A percentile compares a stretch with the other conserved stretches of the same genome.
These are phyloP conservation scores for Solanum pennellii DNA, from an alignment of 257 asterid genomes.

Conservation along the genomic window DNA sequence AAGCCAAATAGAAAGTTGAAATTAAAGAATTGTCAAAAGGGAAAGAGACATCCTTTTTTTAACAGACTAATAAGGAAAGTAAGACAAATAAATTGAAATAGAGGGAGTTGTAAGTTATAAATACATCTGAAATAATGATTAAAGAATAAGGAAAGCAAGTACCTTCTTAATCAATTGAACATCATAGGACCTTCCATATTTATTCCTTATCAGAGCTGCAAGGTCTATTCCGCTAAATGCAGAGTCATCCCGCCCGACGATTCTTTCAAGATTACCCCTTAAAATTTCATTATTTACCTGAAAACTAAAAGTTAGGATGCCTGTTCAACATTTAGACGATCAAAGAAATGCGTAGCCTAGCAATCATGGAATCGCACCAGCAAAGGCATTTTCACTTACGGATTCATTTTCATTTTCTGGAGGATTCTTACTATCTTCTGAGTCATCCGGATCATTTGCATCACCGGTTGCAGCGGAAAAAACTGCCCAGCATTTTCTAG, in stretches of 20 bases:
- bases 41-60: background rate
- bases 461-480: conserved; percentile 40
- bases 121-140: background rate
- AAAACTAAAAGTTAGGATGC: conserved; percentile 12
- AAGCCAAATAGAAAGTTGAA: background rate
- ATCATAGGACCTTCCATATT: conserved; percentile 88
- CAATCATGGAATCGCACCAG: background rate
- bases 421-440: conserved; percentile 23
- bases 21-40: background rate
- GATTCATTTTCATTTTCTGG: conserved; percentile 26
- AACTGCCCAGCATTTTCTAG: conserved; percentile 21
- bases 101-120: background rate
- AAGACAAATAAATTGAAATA: background rate
- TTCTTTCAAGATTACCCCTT: conserved; percentile 67
- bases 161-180: conserved; percentile 95
- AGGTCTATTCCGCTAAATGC: conserved; percentile 83
- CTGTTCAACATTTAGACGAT: background rate
- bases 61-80: background rate
- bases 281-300: conserved; percentile 53
- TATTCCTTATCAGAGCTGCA: conserved; percentile 87
- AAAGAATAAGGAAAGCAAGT: conserved; percentile 2
- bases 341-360: background rate
- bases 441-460: conserved; percentile 25
- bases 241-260: conserved; percentile 77
- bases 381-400: conserved; percentile 27